Evolutionary conservation across 352 stramenopile genomes (phyloP).

Genomic region (Synura sp.): DNA sequence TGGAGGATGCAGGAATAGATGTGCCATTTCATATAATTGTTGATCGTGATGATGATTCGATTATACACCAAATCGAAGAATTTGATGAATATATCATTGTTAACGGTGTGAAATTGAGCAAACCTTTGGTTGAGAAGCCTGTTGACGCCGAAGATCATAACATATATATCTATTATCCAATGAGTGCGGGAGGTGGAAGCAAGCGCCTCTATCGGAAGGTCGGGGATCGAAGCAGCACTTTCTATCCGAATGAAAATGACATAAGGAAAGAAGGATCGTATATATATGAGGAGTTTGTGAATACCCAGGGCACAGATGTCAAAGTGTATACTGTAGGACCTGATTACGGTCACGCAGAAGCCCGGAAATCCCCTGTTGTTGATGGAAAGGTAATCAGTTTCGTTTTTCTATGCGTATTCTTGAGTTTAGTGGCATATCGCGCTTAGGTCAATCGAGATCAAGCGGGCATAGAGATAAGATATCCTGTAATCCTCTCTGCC

Average conservation of each 20-base stretch:
- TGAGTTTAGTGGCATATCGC: too few species aligned
- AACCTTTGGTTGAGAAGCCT: conserved; percentile 99
- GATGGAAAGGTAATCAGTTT: conserved; percentile 88
- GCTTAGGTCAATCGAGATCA: conserved; percentile 89
- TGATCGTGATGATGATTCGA: conserved; percentile 73
- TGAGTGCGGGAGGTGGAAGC: conserved; percentile 90
- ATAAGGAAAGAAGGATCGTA: conserved; percentile 89
- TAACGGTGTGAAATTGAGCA: conserved; percentile 93
- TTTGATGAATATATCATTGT: conserved; percentile 76
- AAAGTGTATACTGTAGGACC: conserved; percentile 98
- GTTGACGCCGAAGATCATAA: conserved; percentile 99
- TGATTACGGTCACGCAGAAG: conserved; percentile 97
- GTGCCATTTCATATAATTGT: conserved; percentile 92
- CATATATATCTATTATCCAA: conserved; percentile 95
- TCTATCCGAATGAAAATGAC: conserved; percentile 93
- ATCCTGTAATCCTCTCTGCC: conserved; percentile 96
- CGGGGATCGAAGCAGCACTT: conserved; percentile 76
- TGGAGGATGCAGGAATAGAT: conserved; percentile 86
- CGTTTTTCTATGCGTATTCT: too few species aligned
- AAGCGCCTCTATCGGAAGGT: conserved; percentile 99
- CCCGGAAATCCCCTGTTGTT: conserved; percentile 94
- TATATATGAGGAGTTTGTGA: conserved; percentile 97
- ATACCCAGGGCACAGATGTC: conserved; percentile 98
- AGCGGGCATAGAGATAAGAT: conserved; percentile 94
- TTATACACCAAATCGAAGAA: conserved; percentile 47